Percentiles rank a stretch among this genome's conserved stretches.
These are phyloP conservation scores for Croton laevigatus DNA, from an alignment of 441 rosid species.

Conservation along the genomic window DNA sequence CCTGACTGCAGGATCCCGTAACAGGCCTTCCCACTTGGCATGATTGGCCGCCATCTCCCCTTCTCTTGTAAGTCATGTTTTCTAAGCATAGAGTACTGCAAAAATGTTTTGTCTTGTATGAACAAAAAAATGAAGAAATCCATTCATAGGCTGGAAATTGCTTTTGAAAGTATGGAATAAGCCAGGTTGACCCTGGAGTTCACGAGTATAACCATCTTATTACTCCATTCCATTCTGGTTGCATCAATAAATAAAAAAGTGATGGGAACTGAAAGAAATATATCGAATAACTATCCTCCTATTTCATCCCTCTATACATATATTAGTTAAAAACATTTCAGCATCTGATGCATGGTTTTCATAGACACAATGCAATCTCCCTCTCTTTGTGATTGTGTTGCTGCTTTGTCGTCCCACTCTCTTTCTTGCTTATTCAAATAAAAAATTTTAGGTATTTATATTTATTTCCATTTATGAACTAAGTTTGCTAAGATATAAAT, in stretches of 20 bases:
- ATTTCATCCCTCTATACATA: neutral
- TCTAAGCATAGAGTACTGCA: neutral
- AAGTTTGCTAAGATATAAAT: slow-evolving; percentile 1
- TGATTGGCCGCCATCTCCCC: slow-evolving; percentile 58
- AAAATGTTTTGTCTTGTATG: neutral
- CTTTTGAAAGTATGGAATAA: neutral
- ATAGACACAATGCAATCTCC: neutral
- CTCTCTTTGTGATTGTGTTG: neutral
- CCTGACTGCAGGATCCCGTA: slow-evolving; percentile 77
- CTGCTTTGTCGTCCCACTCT: neutral
- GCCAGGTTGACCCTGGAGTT: neutral
- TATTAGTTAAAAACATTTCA: no score
- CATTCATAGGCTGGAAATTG: slow-evolving; percentile 9
- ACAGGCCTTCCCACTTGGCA: slow-evolving; percentile 82
- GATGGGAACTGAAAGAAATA: neutral
- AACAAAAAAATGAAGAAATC: neutral
- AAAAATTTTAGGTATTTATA: neutral
- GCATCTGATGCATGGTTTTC: no score
- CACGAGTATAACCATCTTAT: neutral
- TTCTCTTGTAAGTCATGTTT: slow-evolving; percentile 57
- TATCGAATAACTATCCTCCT: neutral
- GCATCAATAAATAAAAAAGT: neutral
- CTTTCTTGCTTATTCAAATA: neutral
- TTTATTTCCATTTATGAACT: slow-evolving; percentile 12
- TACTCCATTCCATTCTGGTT: no score